A percentile compares a stretch with the other conserved stretches of the same genome.
Evolutionary conservation across 495 filamentous ascomycete genomes (phyloP).

Genomic region (Daldinia bambusicola): DNA sequence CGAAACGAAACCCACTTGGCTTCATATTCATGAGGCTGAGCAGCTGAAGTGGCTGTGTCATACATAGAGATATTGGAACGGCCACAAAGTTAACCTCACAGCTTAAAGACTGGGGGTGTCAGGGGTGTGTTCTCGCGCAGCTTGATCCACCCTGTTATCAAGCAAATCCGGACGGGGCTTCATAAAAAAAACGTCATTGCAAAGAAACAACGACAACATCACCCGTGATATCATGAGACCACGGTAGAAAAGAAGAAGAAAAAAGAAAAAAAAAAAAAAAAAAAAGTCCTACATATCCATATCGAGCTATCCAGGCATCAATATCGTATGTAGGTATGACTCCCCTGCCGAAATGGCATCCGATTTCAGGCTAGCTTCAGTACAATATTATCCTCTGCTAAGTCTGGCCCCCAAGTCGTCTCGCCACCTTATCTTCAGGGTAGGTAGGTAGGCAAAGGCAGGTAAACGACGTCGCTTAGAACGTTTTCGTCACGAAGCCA

Average conservation of each 20-base stretch:
- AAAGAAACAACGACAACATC: neutral
- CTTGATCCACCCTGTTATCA: neutral
- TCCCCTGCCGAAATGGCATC: slow-evolving; percentile 13
- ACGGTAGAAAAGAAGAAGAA: neutral
- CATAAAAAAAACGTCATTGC: neutral
- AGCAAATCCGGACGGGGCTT: neutral
- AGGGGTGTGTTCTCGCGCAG: too few relatives aligned
- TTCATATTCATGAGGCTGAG: slow-evolving; percentile 36
- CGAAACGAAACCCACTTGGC: slow-evolving; percentile 19
- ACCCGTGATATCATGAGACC: slow-evolving; percentile 1
- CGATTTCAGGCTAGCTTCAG: slow-evolving; percentile 5
- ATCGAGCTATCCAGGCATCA: slow-evolving; percentile 5
- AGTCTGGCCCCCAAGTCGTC: slow-evolving; percentile 30
- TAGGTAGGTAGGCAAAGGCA: neutral
- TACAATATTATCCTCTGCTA: slow-evolving; percentile 17
- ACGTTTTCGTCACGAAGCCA: slow-evolving; percentile 19
- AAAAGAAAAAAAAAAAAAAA: too few relatives aligned
- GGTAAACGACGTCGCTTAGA: neutral
- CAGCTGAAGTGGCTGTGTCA: slow-evolving; percentile 31
- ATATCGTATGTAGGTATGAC: slow-evolving; percentile 1
- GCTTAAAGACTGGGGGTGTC: neutral
- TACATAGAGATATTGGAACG: neutral
- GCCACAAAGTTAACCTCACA: neutral
- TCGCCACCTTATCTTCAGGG: slow-evolving; percentile 10
- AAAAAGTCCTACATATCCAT: neutral